These are phyloP conservation scores for Pseudisothecium myosuroides DNA, from an alignment of 225 moss, liverwort and hornwort genomes.

Conservation along the genomic window DNA sequence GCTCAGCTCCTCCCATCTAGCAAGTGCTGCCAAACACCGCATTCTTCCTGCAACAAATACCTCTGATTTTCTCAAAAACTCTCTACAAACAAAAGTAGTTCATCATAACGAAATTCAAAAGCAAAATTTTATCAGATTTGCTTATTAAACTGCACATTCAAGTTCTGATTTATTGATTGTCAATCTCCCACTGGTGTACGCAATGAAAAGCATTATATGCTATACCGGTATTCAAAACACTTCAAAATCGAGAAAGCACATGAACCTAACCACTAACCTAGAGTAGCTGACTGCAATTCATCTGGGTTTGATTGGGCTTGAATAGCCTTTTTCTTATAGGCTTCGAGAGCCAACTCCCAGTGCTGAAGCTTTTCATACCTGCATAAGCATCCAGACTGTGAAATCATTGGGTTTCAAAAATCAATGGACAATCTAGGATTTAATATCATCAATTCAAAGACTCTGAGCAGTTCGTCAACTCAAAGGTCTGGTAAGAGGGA, in stretches of 20 bases:
- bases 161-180: background rate
- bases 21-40: slow-evolving; percentile 95
- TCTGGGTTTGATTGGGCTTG: slow-evolving; percentile 41
- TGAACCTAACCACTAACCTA: slow-evolving; percentile 50
- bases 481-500: background rate
- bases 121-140: background rate
- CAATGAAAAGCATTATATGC: background rate
- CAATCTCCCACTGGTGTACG: background rate
- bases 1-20: slow-evolving; percentile 91
- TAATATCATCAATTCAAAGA: background rate
- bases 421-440: background rate
- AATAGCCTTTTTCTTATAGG: slow-evolving; percentile 53
- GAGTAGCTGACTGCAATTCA: slow-evolving; percentile 59
- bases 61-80: background rate
- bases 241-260: background rate
- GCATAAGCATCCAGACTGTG: background rate
- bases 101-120: background rate
- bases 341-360: slow-evolving; percentile 79
- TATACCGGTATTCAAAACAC: background rate
- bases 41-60: slow-evolving; percentile 56
- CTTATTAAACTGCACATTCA: background rate
- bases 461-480: background rate
- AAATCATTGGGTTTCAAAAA: background rate
- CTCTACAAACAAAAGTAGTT: background rate
- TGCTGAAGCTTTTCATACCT: slow-evolving; percentile 99